Conservation (phyloP, 2,329 filamentous ascomycete genomes). For the Acrocalymma vagum region DNA sequence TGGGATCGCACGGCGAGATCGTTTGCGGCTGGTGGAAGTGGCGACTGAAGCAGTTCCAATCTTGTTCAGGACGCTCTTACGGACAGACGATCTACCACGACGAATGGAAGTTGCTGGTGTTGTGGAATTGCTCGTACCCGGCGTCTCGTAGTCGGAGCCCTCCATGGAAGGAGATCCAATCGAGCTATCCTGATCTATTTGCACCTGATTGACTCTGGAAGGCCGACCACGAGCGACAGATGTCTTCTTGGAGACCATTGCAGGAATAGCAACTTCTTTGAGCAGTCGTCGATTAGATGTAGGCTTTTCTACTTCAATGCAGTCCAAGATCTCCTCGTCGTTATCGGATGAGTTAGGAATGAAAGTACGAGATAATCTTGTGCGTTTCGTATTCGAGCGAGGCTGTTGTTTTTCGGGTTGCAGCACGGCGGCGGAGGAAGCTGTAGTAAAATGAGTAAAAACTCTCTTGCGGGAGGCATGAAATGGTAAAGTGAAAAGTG, state of each 20-base stretch:
- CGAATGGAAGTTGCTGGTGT: constrained; percentile 60
- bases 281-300: constrained; percentile 29
- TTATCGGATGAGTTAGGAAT: constrained; percentile 44
- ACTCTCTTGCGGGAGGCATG: neutral
- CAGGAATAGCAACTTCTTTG: constrained; percentile 43
- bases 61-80: constrained; percentile 30
- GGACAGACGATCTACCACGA: constrained; percentile 28
- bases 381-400: constrained; percentile 19
- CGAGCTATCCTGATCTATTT: constrained; percentile 31
- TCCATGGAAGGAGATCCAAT: constrained; percentile 42
- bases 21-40: constrained; percentile 33
- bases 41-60: constrained; percentile 19
- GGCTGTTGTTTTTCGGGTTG: constrained; percentile 3
- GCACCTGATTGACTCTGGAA: constrained; percentile 15
- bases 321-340: constrained; percentile 31
- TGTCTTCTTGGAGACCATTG: constrained; percentile 26
- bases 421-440: constrained; percentile 8
- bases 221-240: constrained; percentile 16
- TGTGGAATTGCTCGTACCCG: constrained; percentile 65
- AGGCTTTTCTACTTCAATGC: constrained; percentile 18
- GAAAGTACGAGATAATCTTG: constrained; percentile 31
- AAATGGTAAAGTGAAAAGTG: constrained; percentile 1
- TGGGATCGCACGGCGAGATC: constrained; percentile 25
- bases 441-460: neutral
- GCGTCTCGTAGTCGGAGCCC: constrained; percentile 65